Evolutionary conservation across 2,329 filamentous ascomycete genomes (phyloP).

Genomic region (Epichloe hybrida): DNA sequence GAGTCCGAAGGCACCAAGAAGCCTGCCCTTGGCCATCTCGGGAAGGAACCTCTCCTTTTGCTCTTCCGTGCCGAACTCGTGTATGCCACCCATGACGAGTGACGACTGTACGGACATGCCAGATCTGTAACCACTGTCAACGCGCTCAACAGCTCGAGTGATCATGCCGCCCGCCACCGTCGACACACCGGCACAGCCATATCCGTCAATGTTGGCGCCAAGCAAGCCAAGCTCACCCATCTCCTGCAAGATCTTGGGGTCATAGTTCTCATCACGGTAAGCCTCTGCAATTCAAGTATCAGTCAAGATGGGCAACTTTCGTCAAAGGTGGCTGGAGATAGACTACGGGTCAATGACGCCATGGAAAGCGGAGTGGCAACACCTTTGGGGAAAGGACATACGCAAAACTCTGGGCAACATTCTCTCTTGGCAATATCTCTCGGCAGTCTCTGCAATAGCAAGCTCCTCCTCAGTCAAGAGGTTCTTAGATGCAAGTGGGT

Average conservation of each 20-base stretch:
- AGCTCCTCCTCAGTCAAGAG: slow-evolving; percentile 82
- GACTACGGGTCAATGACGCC: background rate
- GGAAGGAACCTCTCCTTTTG: slow-evolving; percentile 77
- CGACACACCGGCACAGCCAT: slow-evolving; percentile 77
- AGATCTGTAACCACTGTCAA: slow-evolving; percentile 83
- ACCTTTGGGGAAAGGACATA: slow-evolving; percentile 27
- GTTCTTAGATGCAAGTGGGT: slow-evolving; percentile 63
- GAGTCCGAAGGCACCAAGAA: slow-evolving; percentile 75
- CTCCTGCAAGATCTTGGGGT: slow-evolving; percentile 71
- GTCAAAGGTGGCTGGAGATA: background rate
- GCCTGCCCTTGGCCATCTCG: slow-evolving; percentile 65
- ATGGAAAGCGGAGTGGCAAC: background rate
- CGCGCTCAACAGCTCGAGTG: slow-evolving; percentile 77
- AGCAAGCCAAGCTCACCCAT: slow-evolving; percentile 89
- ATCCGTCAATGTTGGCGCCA: slow-evolving; percentile 74
- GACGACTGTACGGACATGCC: slow-evolving; percentile 91
- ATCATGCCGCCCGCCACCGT: slow-evolving; percentile 83
- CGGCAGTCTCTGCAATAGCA: slow-evolving; percentile 79
- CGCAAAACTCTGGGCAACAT: slow-evolving; percentile 75
- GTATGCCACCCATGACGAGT: slow-evolving; percentile 83
- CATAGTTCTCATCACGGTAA: slow-evolving; percentile 75
- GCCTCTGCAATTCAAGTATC: slow-evolving; percentile 42
- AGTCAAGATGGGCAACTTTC: slow-evolving; percentile 1
- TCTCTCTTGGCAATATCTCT: slow-evolving; percentile 85
- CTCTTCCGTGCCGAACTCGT: slow-evolving; percentile 76